Evolutionary conservation across 2,329 filamentous ascomycete genomes (phyloP).

Genomic region (Ophiocordyceps unilateralis): DNA sequence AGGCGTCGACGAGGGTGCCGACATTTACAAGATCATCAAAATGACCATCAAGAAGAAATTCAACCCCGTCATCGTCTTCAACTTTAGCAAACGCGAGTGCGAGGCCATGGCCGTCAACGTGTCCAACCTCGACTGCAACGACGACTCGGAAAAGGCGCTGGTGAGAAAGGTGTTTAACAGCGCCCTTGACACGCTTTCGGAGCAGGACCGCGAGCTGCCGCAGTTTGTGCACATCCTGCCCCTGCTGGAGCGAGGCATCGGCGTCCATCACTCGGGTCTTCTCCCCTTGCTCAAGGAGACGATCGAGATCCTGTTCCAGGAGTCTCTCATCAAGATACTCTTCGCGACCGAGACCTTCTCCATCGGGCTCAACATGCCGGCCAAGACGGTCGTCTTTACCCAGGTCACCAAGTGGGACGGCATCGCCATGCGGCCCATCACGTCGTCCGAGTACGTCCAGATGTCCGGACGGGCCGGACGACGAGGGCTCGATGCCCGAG

Average conservation of each 20-base stretch:
- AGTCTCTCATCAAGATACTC: slow-evolving; percentile 91
- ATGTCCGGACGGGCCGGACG: slow-evolving; percentile 96
- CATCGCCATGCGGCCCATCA: slow-evolving; percentile 61
- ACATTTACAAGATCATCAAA: slow-evolving; percentile 94
- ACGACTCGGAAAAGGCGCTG: slow-evolving; percentile 88
- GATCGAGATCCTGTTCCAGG: slow-evolving; percentile 97
- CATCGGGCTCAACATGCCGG: slow-evolving; percentile 97
- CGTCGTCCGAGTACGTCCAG: slow-evolving; percentile 91
- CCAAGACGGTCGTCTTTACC: slow-evolving; percentile 98
- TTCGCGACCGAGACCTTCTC: slow-evolving; percentile 98
- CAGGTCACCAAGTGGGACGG: slow-evolving; percentile 94
- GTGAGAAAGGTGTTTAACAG: slow-evolving; percentile 87
- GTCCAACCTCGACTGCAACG: slow-evolving; percentile 81
- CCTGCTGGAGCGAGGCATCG: slow-evolving; percentile 76
- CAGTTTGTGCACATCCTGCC: slow-evolving; percentile 87
- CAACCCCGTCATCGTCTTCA: slow-evolving; percentile 98
- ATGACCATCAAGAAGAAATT: slow-evolving; percentile 98
- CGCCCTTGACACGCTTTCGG: slow-evolving; percentile 80
- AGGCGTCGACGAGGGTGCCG: slow-evolving; percentile 49
- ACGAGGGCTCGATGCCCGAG: slow-evolving; percentile 90
- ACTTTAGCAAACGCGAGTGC: slow-evolving; percentile 95
- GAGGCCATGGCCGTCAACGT: slow-evolving; percentile 81
- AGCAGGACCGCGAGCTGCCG: slow-evolving; percentile 74
- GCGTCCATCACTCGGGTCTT: slow-evolving; percentile 91
- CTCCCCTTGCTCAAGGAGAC: slow-evolving; percentile 95